Base-by-base conservation (phyloP, 495 filamentous ascomycete genomes). In the Neohortaea acidophila region DNA sequence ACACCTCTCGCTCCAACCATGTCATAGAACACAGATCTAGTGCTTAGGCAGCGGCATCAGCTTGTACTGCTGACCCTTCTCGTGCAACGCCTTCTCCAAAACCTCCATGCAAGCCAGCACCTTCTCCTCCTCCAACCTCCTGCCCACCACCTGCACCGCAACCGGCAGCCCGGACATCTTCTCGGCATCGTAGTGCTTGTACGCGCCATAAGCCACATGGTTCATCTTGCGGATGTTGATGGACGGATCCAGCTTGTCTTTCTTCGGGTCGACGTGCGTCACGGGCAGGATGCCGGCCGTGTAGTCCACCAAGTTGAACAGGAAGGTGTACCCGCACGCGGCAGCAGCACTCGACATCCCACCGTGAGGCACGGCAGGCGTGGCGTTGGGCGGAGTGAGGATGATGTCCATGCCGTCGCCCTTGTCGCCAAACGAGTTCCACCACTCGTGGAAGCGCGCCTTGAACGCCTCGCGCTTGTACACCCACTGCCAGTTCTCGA, bases 281-380 rank as follows among this genome's bases (percentile, higher is more conserved):
- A 96, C 74, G 0, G 89, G 87, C 24, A 97, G 45, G 19, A 94
- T 75, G 27, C 89, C 87, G 13, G 72, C 70, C 0, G 81, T 72
- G 57, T 94, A 94, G 56, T 97, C 89, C 10, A 94, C 67, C 46
- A 94, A 40, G 51, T 94, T 97, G 66, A 87, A 97, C 38, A 97
- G 61, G 54, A 97, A 94, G 0, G 87, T 94, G 56, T 97, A 96
- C 2, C 85, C 86, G 51, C 89, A 97, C 27, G 75, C 81, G 38
- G 76, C 79, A 27, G 94, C 81, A 0, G 82, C 84, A 42, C 83
- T 71, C 45, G 72, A 72, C 84, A 93, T 94, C 4, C 75, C 87
- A 29, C 77, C 72, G 54, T 87, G 83, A 1, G 84, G 86, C 12
- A 94, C 71, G 9, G 87, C 89, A 0, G 89, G 87, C 12, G 84